Percentiles rank a stretch among this genome's conserved stretches.
These are phyloP conservation scores for Penicillium sp. DNA, from an alignment of 2,329 filamentous ascomycete genomes.

Conservation along the genomic window DNA sequence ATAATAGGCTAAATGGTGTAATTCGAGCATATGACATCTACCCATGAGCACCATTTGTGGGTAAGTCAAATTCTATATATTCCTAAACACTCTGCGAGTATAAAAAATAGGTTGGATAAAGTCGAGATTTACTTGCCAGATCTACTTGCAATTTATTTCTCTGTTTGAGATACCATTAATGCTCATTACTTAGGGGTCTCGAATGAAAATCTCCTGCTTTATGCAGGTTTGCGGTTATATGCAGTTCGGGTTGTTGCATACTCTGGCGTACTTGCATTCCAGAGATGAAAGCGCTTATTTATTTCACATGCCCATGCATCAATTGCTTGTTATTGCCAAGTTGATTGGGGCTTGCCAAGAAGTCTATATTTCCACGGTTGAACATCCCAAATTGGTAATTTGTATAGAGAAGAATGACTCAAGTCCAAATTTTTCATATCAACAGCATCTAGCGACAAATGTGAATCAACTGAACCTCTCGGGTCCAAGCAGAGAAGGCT, in stretches of 20 bases:
- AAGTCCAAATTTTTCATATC: not conserved
- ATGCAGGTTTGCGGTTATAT: not conserved
- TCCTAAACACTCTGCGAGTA: not conserved
- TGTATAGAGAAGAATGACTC: not conserved
- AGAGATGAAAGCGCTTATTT: not conserved
- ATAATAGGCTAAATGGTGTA: constrained; percentile 1
- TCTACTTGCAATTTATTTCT: no score
- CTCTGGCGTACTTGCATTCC: not conserved
- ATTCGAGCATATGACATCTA: not conserved
- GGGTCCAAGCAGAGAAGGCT: not conserved
- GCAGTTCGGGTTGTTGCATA: not conserved
- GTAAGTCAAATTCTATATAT: not conserved
- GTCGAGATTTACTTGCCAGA: no score
- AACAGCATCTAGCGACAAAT: not conserved
- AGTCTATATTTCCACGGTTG: not conserved
- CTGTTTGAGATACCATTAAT: no score
- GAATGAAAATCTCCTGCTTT: not conserved
- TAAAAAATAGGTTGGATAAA: no score
- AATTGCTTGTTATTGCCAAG: not conserved
- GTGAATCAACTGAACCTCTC: not conserved
- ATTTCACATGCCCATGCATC: not conserved
- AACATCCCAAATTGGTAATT: not conserved
- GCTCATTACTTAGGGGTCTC: no score
- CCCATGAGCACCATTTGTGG: not conserved
- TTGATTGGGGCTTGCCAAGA: not conserved